Evolutionary conservation across 2,329 filamentous ascomycete genomes (phyloP).

Genomic region (Monilinia aucupariae): DNA sequence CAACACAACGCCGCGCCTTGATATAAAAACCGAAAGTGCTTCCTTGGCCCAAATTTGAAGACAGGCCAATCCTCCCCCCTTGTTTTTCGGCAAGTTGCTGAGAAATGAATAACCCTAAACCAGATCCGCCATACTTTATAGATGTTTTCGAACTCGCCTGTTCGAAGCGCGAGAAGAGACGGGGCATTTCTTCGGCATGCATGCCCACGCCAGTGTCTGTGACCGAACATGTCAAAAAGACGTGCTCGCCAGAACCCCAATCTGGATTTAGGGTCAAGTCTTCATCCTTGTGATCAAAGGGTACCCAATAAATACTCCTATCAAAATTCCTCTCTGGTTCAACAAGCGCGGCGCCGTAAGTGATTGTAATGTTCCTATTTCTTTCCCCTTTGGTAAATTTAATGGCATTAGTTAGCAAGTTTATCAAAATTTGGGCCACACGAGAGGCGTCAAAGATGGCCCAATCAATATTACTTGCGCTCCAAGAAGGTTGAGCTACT

Average conservation of each 20-base stretch:
- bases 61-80: conserved; percentile 67
- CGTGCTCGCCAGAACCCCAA: conserved; percentile 41
- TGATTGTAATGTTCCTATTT: conserved; percentile 49
- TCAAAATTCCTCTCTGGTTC: conserved; percentile 23
- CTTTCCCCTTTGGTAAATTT: conserved; percentile 69
- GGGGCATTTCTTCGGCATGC: conserved; percentile 62
- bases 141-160: conserved; percentile 68
- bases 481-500: conserved; percentile 57
- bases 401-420: conserved; percentile 74
- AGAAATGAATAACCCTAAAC: conserved; percentile 73
- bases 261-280: conserved; percentile 27
- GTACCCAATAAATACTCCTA: conserved; percentile 25
- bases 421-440: conserved; percentile 75
- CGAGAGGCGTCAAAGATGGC: conserved; percentile 67
- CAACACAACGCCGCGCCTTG: conserved; percentile 41
- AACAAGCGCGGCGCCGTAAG: conserved; percentile 23
- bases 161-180: conserved; percentile 73
- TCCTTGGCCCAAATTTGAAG: conserved; percentile 59
- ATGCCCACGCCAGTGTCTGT: conserved; percentile 72
- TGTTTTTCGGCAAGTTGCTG: conserved; percentile 72
- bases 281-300: conserved; percentile 18
- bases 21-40: conserved; percentile 74
- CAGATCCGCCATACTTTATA: conserved; percentile 73
- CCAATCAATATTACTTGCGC: conserved; percentile 54
- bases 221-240: conserved; percentile 69